phyloP scores from a whole-genome alignment of 2,329 filamentous ascomycete genomes.

The Aspergillus spinulosporus region DNA sequence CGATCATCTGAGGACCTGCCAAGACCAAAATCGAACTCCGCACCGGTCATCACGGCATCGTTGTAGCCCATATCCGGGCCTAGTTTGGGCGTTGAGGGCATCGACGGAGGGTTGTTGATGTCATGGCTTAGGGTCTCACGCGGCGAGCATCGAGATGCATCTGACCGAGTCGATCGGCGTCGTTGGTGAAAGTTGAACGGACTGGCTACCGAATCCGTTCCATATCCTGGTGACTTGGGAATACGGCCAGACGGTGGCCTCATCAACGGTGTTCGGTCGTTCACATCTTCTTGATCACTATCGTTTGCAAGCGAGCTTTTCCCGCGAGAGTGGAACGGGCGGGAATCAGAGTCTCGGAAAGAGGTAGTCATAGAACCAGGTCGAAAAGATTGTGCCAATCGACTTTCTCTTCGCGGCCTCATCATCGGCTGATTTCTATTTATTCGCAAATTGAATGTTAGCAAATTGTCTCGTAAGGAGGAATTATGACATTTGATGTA shows the following conservation, averaged over 20 bases:
- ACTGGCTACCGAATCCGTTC: conserved; percentile 32
- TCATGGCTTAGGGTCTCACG: conserved; percentile 46
- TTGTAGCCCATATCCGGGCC: conserved; percentile 56
- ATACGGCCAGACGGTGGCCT: conserved; percentile 31
- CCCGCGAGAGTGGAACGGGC: conserved; percentile 38
- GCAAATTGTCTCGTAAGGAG: background rate
- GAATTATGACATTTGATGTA: background rate
- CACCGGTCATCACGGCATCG: conserved; percentile 52
- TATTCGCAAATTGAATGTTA: conserved; percentile 8
- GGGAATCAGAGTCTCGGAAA: conserved; percentile 49
- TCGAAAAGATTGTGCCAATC: conserved; percentile 42
- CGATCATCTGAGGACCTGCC: conserved; percentile 39
- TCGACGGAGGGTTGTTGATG: conserved; percentile 66
- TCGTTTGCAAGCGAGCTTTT: conserved; percentile 26
- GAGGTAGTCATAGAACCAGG: conserved; percentile 33
- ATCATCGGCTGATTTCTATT: conserved; percentile 61
- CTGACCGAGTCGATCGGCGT: conserved; percentile 29
- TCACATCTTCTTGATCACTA: conserved; percentile 38
- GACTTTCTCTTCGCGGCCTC: conserved; percentile 62
- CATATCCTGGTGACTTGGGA: conserved; percentile 38
- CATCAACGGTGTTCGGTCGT: conserved; percentile 60
- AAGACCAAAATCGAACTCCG: conserved; percentile 43
- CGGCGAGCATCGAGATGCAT: conserved; percentile 33
- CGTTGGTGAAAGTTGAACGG: conserved; percentile 29
- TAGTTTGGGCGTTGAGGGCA: conserved; percentile 59